These are phyloP conservation scores for Epithemia pelagica DNA, from an alignment of 108 stramenopile genomes.

Conservation along the genomic window DNA sequence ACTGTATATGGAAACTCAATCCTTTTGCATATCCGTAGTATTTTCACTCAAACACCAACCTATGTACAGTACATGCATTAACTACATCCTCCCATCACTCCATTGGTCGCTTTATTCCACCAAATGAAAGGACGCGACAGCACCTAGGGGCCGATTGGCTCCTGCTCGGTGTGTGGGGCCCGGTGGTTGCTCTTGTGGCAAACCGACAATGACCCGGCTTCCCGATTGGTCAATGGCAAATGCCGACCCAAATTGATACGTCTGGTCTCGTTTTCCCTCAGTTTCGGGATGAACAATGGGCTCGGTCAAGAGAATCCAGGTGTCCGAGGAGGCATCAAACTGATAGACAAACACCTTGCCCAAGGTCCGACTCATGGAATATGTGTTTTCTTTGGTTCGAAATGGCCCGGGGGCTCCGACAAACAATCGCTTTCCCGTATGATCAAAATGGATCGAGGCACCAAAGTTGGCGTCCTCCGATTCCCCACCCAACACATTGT, in stretches of 20 bases:
- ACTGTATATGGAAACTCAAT: no score
- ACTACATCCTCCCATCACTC: no score
- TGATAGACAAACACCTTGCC: neutral
- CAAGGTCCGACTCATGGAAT: no score
- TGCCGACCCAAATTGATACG: neutral
- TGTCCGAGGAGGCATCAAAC: neutral
- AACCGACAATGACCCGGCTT: neutral
- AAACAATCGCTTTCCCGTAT: neutral
- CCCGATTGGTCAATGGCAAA: neutral
- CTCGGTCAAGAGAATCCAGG: neutral
- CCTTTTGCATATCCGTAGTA: no score
- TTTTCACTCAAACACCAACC: no score
- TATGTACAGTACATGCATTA: no score
- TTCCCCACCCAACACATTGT: neutral
- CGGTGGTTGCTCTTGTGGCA: neutral
- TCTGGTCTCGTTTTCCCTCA: neutral
- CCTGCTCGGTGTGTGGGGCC: no score
- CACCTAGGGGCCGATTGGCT: neutral
- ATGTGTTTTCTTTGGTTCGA: neutral
- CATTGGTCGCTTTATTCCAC: neutral
- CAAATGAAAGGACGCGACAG: neutral
- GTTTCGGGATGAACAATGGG: no score
- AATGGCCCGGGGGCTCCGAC: neutral
- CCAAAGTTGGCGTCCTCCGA: neutral
- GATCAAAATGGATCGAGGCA: neutral